Conservation (phyloP, 108 stramenopile species). For the Stephanodiscus triporus region DNA sequence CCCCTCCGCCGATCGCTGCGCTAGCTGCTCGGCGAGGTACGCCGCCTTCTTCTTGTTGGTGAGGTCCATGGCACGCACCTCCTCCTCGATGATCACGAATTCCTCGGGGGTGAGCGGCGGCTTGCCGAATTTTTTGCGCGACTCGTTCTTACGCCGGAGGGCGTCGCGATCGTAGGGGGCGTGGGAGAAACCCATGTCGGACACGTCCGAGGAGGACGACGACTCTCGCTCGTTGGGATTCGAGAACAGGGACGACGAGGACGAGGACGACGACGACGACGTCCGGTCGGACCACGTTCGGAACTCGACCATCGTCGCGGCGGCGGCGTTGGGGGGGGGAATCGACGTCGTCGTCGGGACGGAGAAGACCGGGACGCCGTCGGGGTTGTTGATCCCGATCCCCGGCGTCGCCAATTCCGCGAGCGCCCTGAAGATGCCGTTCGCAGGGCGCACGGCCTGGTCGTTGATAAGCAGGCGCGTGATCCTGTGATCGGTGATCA, state of each 20-base stretch:
- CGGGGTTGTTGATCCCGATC: constrained; percentile 17
- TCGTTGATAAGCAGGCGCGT: constrained; percentile 78
- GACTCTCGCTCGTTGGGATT: constrained; percentile 33
- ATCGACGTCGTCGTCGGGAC: not conserved
- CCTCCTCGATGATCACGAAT: constrained; percentile 62
- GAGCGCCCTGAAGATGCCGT: constrained; percentile 71
- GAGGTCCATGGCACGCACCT: constrained; percentile 59
- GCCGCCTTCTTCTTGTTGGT: constrained; percentile 58
- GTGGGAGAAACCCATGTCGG: not conserved
- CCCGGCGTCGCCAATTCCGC: constrained; percentile 33
- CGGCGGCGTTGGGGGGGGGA: not conserved
- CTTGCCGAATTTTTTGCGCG: constrained; percentile 77
- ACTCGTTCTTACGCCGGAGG: constrained; percentile 66
- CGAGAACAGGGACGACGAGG: constrained; percentile 32
- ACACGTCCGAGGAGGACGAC: not conserved
- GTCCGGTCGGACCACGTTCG: constrained; percentile 33
- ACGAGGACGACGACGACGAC: constrained; percentile 19
- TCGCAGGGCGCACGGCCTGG: constrained; percentile 57
- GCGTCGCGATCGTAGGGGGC: constrained; percentile 46
- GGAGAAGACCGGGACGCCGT: constrained; percentile 36
- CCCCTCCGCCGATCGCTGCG: constrained; percentile 12
- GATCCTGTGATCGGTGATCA: constrained; percentile 75
- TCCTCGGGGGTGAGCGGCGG: constrained; percentile 77
- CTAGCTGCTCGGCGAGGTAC: constrained; percentile 32
- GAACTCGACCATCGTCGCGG: constrained; percentile 19